These are phyloP conservation scores for Xylaria cubensis DNA, from an alignment of 495 filamentous ascomycete genomes.

Conservation along the genomic window DNA sequence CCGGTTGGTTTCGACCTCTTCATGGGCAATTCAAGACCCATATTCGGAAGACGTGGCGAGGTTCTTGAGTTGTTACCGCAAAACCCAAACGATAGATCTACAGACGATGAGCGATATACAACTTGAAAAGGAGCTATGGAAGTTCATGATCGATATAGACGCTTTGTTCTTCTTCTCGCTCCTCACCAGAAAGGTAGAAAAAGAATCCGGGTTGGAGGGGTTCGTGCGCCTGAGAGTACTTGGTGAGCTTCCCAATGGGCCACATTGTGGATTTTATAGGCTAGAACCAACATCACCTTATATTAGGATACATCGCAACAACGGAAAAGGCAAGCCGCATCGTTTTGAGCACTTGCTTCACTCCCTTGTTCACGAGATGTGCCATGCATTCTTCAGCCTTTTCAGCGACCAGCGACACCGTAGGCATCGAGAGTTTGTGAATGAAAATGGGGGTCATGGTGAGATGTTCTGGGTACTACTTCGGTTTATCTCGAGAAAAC, in stretches of 20 bases:
- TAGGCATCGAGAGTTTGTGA: background rate
- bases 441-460: background rate
- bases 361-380: constrained; percentile 4
- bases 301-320: background rate
- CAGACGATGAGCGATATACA: background rate
- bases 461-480: constrained; percentile 12
- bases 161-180: constrained; percentile 4
- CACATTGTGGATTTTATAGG: background rate
- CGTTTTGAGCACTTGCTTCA: background rate
- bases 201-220: background rate
- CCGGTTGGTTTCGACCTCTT: background rate
- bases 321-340: background rate
- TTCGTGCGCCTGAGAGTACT: background rate
- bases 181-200: background rate
- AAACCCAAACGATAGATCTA: background rate
- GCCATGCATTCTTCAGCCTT: background rate
- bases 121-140: background rate
- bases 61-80: background rate
- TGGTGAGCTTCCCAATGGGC: background rate
- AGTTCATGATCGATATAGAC: background rate
- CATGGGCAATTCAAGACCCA: constrained; percentile 5
- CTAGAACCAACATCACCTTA: background rate
- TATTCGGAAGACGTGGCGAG: background rate
- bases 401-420: background rate
- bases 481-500: background rate